Percentiles rank a stretch among this genome's conserved stretches.
Evolutionary conservation across 2,329 filamentous ascomycete species (phyloP).

Genomic region (Ambrosiella xylebori): DNA sequence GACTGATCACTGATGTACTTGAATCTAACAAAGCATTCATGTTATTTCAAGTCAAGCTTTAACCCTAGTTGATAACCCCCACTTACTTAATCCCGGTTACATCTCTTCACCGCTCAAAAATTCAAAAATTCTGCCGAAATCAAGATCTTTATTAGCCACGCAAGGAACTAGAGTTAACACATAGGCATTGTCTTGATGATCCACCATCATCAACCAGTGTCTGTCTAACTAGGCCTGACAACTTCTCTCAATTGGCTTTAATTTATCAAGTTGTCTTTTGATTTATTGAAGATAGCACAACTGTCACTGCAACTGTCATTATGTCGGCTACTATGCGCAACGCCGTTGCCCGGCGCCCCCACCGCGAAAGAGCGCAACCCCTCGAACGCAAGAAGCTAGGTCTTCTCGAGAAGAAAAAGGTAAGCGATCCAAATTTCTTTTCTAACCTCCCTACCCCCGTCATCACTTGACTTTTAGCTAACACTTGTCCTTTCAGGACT

Average conservation of each 20-base stretch:
- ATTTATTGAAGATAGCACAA: not conserved
- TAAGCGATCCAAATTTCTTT: conserved; percentile 17
- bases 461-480: not conserved
- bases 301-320: not conserved
- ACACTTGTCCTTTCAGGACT: conserved; percentile 29
- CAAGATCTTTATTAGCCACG: not conserved
- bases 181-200: not conserved
- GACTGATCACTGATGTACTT: too few species aligned
- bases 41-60: too few species aligned
- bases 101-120: conserved; percentile 23
- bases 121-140: conserved; percentile 21
- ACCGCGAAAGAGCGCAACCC: conserved; percentile 80
- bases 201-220: not conserved
- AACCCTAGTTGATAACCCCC: too few species aligned
- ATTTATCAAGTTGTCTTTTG: not conserved
- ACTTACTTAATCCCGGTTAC: not conserved
- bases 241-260: not conserved
- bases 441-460: not conserved
- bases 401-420: conserved; percentile 90
- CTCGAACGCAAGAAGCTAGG: conserved; percentile 71
- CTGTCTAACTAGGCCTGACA: too few species aligned
- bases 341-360: conserved; percentile 61
- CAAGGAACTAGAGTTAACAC: not conserved
- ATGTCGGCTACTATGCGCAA: conserved; percentile 43
- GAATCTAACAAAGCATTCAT: too few species aligned